Evolutionary conservation across 768 basidiomycete genomes (phyloP).

Genomic region (Lentinula raphanica): DNA sequence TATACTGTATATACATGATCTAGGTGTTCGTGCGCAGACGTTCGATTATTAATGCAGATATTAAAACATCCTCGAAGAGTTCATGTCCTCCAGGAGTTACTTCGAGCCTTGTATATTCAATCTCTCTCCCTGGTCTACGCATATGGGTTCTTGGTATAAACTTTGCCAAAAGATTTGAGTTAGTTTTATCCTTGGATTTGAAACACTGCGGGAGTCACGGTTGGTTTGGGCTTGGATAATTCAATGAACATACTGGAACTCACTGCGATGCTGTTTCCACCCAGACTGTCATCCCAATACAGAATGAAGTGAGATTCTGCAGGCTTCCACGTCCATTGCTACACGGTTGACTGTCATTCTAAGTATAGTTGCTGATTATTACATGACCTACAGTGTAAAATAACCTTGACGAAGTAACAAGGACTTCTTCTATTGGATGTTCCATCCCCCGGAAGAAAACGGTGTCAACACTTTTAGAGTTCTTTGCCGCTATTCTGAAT

Average conservation of each 20-base stretch:
- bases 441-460: slow-evolving; percentile 34
- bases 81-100: slow-evolving; percentile 35
- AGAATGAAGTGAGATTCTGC: slow-evolving; percentile 20
- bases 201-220: slow-evolving; percentile 30
- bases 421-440: slow-evolving; percentile 28
- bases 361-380: slow-evolving; percentile 6
- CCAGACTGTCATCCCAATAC: slow-evolving; percentile 31
- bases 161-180: slow-evolving; percentile 29
- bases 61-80: slow-evolving; percentile 36
- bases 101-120: slow-evolving; percentile 30
- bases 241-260: background rate
- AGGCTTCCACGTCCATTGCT: slow-evolving; percentile 34
- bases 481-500: slow-evolving; percentile 25
- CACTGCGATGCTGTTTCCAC: slow-evolving; percentile 21
- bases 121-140: slow-evolving; percentile 29
- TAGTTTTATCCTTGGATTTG: slow-evolving; percentile 31
- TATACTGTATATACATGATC: background rate
- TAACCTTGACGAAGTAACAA: slow-evolving; percentile 27
- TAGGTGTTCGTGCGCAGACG: slow-evolving; percentile 35
- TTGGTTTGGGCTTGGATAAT: background rate
- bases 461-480: slow-evolving; percentile 24
- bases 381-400: slow-evolving; percentile 26
- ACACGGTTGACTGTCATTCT: background rate
- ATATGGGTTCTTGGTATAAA: slow-evolving; percentile 31
- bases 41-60: slow-evolving; percentile 37